A percentile compares a stretch with the other conserved stretches of the same genome.
phyloP scores from a whole-genome alignment of 1,284 basidiomycete genomes.

The Microbotryum silenes-acaulis region DNA sequence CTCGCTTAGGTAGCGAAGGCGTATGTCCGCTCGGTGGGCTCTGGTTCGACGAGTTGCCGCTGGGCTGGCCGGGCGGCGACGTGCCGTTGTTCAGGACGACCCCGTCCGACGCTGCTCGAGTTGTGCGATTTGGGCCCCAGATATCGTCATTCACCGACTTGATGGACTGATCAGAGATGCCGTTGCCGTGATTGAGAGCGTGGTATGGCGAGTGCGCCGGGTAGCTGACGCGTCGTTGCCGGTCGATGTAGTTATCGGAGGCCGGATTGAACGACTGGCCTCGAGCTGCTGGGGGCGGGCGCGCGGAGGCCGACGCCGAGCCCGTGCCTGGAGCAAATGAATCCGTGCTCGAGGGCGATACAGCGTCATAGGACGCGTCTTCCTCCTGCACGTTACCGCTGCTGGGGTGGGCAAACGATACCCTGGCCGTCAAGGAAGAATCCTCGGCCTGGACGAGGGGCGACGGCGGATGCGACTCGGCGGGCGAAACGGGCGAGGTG shows the following conservation, averaged over 20 bases:
- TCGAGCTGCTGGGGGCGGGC: not conserved
- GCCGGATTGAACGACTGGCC: not conserved
- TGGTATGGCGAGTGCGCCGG: too few species aligned
- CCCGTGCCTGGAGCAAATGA: not conserved
- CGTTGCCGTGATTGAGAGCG: too few species aligned
- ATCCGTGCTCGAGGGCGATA: too few species aligned
- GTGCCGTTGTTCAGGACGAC: conserved; percentile 6
- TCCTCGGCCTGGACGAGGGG: not conserved
- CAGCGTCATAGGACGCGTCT: too few species aligned
- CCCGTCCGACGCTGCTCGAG: conserved; percentile 22
- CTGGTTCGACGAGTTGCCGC: conserved; percentile 1
- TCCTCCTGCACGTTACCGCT: too few species aligned
- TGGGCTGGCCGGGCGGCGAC: not conserved
- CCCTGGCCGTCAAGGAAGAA: not conserved
- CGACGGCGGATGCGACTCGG: conserved; percentile 1
- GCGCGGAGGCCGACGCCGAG: not conserved
- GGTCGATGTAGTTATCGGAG: not conserved
- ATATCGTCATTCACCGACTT: too few species aligned
- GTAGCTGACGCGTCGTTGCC: not conserved
- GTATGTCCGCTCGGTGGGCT: too few species aligned
- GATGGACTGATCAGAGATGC: not conserved
- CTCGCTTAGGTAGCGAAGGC: not conserved
- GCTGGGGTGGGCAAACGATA: not conserved
- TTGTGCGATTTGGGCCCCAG: conserved; percentile 7
- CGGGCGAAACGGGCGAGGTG: conserved; percentile 1